Percentiles rank a stretch among this genome's conserved stretches.
phyloP scores from a whole-genome alignment of 2,329 filamentous ascomycete genomes.

The Penicillium vulpinum region DNA sequence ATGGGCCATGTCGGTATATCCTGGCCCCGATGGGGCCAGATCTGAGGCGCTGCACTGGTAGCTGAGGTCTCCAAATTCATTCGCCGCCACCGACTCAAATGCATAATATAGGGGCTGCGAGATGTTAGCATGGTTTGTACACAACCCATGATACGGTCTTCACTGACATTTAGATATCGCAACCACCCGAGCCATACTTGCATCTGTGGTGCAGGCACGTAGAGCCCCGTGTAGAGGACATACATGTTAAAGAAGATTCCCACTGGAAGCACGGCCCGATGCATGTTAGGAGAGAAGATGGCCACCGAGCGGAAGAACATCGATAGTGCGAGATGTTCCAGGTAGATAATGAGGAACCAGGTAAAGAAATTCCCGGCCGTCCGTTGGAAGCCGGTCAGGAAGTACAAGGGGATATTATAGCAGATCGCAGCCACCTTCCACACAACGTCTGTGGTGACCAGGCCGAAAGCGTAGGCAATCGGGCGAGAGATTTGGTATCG shows the following conservation, averaged over 20 bases:
- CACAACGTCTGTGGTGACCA: not conserved
- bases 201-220: not conserved
- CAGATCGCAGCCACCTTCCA: not conserved
- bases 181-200: not conserved
- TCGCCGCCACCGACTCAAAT: constrained; percentile 78
- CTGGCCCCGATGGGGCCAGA: constrained; percentile 67
- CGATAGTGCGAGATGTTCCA: not conserved
- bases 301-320: not conserved
- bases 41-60: constrained; percentile 66
- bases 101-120: constrained; percentile 46
- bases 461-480: not conserved
- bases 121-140: not conserved
- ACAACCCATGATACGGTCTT: not conserved
- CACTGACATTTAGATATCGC: not conserved
- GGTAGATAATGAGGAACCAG: not conserved
- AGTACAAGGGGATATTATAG: not conserved
- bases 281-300: not conserved
- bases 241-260: not conserved
- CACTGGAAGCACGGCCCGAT: not conserved
- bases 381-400: not conserved
- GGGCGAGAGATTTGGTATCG: not conserved
- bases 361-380: not conserved
- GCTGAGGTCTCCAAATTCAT: constrained; percentile 70
- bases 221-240: not conserved
- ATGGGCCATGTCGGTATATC: constrained; percentile 66